Conservation (phyloP, 805 yeast species). For the Metschnikowia sp. region DNA sequence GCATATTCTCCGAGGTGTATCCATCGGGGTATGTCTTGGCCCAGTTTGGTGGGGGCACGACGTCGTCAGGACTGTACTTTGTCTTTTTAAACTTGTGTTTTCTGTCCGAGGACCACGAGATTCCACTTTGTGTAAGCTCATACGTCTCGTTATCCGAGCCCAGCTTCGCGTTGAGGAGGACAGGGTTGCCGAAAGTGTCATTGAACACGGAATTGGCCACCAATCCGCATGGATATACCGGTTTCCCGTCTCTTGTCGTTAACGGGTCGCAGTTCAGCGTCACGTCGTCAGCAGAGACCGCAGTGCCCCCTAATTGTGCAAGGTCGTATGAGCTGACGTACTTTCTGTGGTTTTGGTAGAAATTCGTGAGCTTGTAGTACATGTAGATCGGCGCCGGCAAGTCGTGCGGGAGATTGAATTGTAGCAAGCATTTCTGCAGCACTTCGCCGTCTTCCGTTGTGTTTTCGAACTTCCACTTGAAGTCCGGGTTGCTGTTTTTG, state of each 20-base stretch:
- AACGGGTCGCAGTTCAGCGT: slow-evolving; percentile 38
- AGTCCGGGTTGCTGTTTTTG: slow-evolving; percentile 37
- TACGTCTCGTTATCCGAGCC: slow-evolving; percentile 43
- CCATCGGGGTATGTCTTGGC: slow-evolving; percentile 74
- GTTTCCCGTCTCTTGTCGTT: slow-evolving; percentile 37
- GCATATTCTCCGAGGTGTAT: slow-evolving; percentile 77
- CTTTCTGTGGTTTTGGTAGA: slow-evolving; percentile 91
- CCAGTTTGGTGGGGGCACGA: slow-evolving; percentile 97
- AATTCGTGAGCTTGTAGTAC: slow-evolving; percentile 85
- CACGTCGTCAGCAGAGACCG: slow-evolving; percentile 52
- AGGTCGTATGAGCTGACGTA: slow-evolving; percentile 84
- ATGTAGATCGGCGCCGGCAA: slow-evolving; percentile 69
- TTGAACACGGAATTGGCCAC: slow-evolving; percentile 92
- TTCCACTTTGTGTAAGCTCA: slow-evolving; percentile 51
- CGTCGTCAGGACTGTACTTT: slow-evolving; percentile 57
- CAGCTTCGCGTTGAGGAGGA: slow-evolving; percentile 41
- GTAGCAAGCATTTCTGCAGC: slow-evolving; percentile 53
- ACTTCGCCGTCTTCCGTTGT: slow-evolving; percentile 37
- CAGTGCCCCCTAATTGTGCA: slow-evolving; percentile 75
- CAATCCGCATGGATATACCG: slow-evolving; percentile 87
- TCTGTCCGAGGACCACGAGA: slow-evolving; percentile 83
- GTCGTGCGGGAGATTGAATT: slow-evolving; percentile 69
- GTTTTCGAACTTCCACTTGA: slow-evolving; percentile 59
- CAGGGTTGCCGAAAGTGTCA: slow-evolving; percentile 68
- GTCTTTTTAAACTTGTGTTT: slow-evolving; percentile 67